Evolutionary conservation across 768 basidiomycete species (phyloP), one percentile per base, ranked within the genome.

Genomic region (Serendipita indica): DNA sequence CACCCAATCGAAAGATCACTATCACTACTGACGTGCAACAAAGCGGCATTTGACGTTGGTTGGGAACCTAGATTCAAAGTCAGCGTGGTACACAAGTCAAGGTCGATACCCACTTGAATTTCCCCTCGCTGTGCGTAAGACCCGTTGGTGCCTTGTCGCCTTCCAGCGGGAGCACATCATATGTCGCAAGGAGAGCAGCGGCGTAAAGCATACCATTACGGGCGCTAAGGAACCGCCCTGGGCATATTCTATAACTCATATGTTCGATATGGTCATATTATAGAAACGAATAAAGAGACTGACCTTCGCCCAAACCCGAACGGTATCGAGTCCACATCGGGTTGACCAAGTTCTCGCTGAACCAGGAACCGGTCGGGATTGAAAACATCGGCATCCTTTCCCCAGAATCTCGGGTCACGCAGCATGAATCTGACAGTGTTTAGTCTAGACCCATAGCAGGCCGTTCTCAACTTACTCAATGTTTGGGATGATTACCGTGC

Each of bases 381-480:
- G 41, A 43, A 43, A 18, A 18, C 41, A n/a, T 43, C 18, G 7
- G 41, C 41, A 1, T 43, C 41, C 1, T 43, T 25, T 25, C 41
- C 41, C 41, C 41, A 43, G 18, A 7, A 18, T n/a, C 41, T 6
- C 2, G 41, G 41, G 27, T 43, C 41, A 6, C 41, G 41, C 6
- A 43, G 16, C 16, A 43, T 18, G 16, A 18, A n/a, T 6, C 41
- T n/a, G n/a, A n/a, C n/a, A n/a, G n/a, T n/a, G n/a, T n/a, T n/a
- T n/a, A n/a, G n/a, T n/a, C n/a, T n/a, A n/a, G n/a, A n/a, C n/a
- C n/a, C n/a, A n/a, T n/a, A n/a, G n/a, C n/a, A n/a, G n/a, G n/a
- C n/a, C n/a, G n/a, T n/a, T n/a, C n/a, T n/a, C n/a, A n/a, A 60
- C 65, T n/a, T 33, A 76, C 61, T 58, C 60, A 33, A 60, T 39